Base-by-base conservation (phyloP, 495 filamentous ascomycete genomes). In the Tuber aestivum region DNA sequence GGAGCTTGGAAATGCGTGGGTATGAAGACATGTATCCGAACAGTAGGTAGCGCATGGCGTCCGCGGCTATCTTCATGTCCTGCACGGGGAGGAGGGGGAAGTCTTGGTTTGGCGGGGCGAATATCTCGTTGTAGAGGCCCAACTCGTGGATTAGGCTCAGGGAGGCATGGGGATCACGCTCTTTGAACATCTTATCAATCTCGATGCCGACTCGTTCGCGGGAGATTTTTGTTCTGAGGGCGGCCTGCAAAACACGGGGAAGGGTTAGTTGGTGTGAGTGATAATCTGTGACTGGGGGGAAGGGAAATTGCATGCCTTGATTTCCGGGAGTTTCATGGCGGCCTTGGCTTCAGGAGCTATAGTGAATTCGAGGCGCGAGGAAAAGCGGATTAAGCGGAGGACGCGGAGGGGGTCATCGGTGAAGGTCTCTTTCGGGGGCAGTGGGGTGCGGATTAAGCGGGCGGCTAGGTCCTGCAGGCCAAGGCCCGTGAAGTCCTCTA, bases 381-480 rank as follows among this genome's bases (percentile, higher is more conserved):
- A 93, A 85, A 99, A 98, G 71, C 95, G 88, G 45, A 99, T 90
- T 69, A 97, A 85, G 78, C 95, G 87, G 74, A 99, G 86, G n/a
- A 98, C 91, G 3, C 95, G 89, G 41, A 99, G 85, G 16, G 95
- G 95, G 81, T 99, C 95, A 81, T 99, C 95, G 83, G 89, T 91
- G 85, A 99, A 99, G 0, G 95, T 99, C 81, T 96, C 91, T 73
- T 92, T 89, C 41, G 95, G 95, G 70, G 95, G 91, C 65, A 98
- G 80, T 23, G 95, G 95, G 16, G 96, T 98, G 75, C 92, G 89
- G 77, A 99, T 92, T 45, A 94, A 82, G 74, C 88, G 87, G 9
- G 86, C 85, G 68, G 86, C 78, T 88, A 99, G 89, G 82, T 98
- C 95, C 0, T 87, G 80, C 27, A 97, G 83, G 0, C 95, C 95